These are phyloP conservation scores for Linderina pennispora DNA, from an alignment of 192 early-diverging fungal genomes.

Conservation along the genomic window DNA sequence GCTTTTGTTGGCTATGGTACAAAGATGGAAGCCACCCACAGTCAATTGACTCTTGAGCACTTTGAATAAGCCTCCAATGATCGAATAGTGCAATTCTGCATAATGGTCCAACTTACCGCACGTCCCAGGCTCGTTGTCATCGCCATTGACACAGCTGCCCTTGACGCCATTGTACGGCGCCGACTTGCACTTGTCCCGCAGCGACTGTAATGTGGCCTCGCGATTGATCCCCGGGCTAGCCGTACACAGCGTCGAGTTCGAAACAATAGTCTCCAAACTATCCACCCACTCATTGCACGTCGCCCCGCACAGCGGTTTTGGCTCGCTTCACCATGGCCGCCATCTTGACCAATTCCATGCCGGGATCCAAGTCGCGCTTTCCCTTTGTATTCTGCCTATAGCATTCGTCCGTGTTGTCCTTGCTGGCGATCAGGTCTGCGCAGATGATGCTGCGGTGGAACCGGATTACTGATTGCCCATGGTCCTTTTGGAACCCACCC, in stretches of 20 bases:
- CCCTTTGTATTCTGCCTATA: constrained; percentile 10
- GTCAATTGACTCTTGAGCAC: too few species aligned
- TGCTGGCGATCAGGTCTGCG: constrained; percentile 38
- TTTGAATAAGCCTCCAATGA: neutral
- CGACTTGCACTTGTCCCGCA: constrained; percentile 35
- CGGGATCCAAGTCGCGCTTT: constrained; percentile 10
- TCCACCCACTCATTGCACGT: constrained; percentile 39
- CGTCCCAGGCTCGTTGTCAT: constrained; percentile 41
- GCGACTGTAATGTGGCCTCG: constrained; percentile 23
- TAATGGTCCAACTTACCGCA: constrained; percentile 35
- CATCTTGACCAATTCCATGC: constrained; percentile 2
- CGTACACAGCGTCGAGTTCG: constrained; percentile 36
- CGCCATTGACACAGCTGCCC: constrained; percentile 32
- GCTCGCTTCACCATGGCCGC: constrained; percentile 7
- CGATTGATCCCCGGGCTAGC: constrained; percentile 35
- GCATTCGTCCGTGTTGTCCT: constrained; percentile 34
- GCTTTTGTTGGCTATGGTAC: neutral
- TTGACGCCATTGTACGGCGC: constrained; percentile 17
- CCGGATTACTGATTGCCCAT: constrained; percentile 32
- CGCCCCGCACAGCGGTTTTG: constrained; percentile 30
- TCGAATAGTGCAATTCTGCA: neutral
- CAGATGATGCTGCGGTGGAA: constrained; percentile 46
- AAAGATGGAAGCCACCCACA: neutral
- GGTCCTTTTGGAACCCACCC: constrained; percentile 39
- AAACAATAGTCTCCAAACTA: constrained; percentile 29